These are phyloP conservation scores for Apiotrichum montevideense DNA, from an alignment of 1,284 basidiomycete species.

Conservation along the genomic window DNA sequence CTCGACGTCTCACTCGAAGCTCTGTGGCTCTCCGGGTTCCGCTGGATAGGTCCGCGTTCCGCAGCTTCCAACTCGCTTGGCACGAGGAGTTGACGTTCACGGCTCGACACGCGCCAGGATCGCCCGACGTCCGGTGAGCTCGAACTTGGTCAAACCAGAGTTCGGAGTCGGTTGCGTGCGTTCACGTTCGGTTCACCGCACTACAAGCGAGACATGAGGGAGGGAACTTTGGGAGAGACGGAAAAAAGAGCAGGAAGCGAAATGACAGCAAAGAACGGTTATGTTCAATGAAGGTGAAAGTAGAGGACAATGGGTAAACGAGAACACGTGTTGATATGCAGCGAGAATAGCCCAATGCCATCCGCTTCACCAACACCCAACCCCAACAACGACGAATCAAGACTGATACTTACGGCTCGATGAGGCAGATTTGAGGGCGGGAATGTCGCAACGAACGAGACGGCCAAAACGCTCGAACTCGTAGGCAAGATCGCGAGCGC, in stretches of 20 bases:
- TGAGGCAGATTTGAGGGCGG: constrained; percentile 54
- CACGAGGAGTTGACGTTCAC: neutral
- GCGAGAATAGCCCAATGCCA: too few relatives aligned
- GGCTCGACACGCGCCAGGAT: neutral
- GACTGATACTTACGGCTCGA: constrained; percentile 39
- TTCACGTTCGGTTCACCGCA: neutral
- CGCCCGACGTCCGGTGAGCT: neutral
- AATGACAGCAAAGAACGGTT: too few relatives aligned
- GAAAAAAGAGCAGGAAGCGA: neutral
- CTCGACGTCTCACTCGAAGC: neutral
- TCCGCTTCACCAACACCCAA: too few relatives aligned
- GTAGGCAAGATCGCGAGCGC: constrained; percentile 72
- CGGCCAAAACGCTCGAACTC: constrained; percentile 73
- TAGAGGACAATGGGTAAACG: neutral
- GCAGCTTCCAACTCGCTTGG: neutral
- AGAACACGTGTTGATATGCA: neutral
- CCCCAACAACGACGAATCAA: neutral
- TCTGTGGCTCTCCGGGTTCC: too few relatives aligned
- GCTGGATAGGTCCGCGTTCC: too few relatives aligned
- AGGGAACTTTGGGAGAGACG: neutral
- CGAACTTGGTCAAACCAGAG: neutral
- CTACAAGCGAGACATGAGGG: constrained; percentile 13
- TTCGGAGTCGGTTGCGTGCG: neutral
- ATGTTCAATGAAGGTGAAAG: too few relatives aligned
- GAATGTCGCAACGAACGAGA: constrained; percentile 69